Evolutionary conservation across 2,329 filamentous ascomycete species (phyloP), one percentile per base, ranked within the genome.

Genomic region (Aspergillus calidoustus): DNA sequence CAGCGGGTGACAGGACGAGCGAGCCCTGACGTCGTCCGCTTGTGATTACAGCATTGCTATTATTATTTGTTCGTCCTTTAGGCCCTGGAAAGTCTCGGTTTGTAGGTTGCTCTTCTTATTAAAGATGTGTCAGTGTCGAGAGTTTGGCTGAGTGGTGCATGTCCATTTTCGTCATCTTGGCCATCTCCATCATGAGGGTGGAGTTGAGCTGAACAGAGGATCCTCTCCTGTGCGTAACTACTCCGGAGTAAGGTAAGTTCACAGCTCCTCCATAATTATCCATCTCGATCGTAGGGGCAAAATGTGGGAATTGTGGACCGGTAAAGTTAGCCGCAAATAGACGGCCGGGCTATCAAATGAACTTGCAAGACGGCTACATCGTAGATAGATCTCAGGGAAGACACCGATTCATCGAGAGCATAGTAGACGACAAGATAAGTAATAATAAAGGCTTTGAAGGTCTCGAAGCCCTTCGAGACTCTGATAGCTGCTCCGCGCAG

Each of bases 101-200:
- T 28, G 17, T n/a, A n/a, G 23, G 9, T 7, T 28, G 25, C 25
- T 38, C 30, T 52, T 30, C 28, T 31, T 19, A 31, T 31, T 54
- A 17, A 54, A 41, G 22, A 22, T 23, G 34, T 41, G 34, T 41
- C 9, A 15, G 34, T 15, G 34, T 41, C 34, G 3, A 15, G 15
- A 17, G 23, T 49, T 6, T 48, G 53, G 38, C 46, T 55, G 30
- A 57, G 49, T 43, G 22, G 57, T 61, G 61, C 57, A 61, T 63
- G 64, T 66, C 57, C 57, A 51, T 59, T 67, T 63, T 72, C 71
- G 71, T 75, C 73, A 74, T 72, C 63, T 65, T 68, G 64, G 64
- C 55, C 46, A 54, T 34, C 44, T 66, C 65, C 46, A 51, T 43
- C 56, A 54, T 43, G 60, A 47, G 64, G 68, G 72, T 75, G 73